These are phyloP conservation scores for Boletus reticuloceps DNA, from an alignment of 768 basidiomycete genomes.

Conservation along the genomic window DNA sequence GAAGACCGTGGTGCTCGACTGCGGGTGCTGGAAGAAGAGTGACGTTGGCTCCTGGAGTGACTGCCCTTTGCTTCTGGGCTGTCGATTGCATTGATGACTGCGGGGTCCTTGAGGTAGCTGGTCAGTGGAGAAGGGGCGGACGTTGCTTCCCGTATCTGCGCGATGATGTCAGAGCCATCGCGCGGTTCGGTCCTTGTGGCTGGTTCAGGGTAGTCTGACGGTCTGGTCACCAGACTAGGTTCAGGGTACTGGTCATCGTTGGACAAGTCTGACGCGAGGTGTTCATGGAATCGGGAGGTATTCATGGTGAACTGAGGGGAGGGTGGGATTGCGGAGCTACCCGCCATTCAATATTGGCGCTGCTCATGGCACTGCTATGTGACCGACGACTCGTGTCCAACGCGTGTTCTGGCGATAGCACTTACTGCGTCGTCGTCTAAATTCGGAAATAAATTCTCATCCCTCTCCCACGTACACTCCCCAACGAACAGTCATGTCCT, in stretches of 20 bases:
- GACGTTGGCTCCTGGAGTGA: slow-evolving; percentile 27
- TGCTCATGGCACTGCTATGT: slow-evolving; percentile 9
- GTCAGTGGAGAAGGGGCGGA: slow-evolving; percentile 44
- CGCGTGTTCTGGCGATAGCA: neutral
- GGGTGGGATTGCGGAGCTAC: neutral
- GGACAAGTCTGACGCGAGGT: slow-evolving; percentile 21
- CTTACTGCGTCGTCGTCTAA: neutral
- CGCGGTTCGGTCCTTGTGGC: neutral
- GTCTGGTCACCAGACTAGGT: neutral
- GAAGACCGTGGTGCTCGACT: slow-evolving; percentile 39
- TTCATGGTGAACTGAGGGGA: slow-evolving; percentile 19
- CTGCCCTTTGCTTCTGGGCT: slow-evolving; percentile 22
- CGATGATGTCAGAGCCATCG: slow-evolving; percentile 33
- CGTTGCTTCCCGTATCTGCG: slow-evolving; percentile 43
- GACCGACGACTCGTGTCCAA: neutral
- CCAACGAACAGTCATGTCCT: slow-evolving; percentile 45
- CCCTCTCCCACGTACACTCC: neutral
- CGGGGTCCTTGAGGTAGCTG: slow-evolving; percentile 44
- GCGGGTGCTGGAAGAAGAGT: slow-evolving; percentile 38
- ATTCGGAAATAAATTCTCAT: neutral
- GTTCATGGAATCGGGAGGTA: slow-evolving; percentile 31
- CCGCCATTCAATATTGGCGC: neutral
- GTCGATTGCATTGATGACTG: slow-evolving; percentile 35
- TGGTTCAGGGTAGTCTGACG: neutral
- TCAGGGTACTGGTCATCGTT: slow-evolving; percentile 15